These are phyloP conservation scores for Suhomyces sp. DNA, from an alignment of 805 yeast species.

Conservation along the genomic window DNA sequence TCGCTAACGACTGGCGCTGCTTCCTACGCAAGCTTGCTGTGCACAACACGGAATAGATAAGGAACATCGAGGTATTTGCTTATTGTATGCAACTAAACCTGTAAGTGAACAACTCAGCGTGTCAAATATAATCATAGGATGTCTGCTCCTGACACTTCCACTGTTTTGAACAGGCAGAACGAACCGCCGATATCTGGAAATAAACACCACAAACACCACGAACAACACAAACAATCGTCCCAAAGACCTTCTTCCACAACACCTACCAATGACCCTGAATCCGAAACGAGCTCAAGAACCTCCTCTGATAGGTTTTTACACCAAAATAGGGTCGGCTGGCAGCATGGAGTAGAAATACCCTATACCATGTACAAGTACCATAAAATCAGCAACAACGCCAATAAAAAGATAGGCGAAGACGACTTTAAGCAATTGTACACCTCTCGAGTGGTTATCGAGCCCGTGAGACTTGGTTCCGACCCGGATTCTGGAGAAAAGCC, in stretches of 20 bases:
- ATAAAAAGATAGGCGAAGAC: conserved; percentile 11
- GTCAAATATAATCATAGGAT: not conserved
- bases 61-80: no score
- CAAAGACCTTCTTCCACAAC: no score
- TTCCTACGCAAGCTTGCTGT: not conserved
- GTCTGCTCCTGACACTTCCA: not conserved
- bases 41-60: not conserved
- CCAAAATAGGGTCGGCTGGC: conserved; percentile 26
- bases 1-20: not conserved
- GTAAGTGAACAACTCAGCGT: no score
- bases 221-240: not conserved
- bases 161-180: not conserved
- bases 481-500: not conserved
- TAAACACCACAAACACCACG: not conserved
- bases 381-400: conserved; percentile 10
- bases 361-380: conserved; percentile 24
- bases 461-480: conserved; percentile 12
- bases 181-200: not conserved
- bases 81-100: not conserved
- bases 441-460: conserved; percentile 24
- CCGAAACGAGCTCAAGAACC: no score
- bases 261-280: no score
- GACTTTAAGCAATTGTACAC: conserved; percentile 16
- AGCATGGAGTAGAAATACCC: conserved; percentile 27
- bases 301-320: no score